Conservation (phyloP, 306 rosid genomes). For the Glycine tomentella region DNA sequence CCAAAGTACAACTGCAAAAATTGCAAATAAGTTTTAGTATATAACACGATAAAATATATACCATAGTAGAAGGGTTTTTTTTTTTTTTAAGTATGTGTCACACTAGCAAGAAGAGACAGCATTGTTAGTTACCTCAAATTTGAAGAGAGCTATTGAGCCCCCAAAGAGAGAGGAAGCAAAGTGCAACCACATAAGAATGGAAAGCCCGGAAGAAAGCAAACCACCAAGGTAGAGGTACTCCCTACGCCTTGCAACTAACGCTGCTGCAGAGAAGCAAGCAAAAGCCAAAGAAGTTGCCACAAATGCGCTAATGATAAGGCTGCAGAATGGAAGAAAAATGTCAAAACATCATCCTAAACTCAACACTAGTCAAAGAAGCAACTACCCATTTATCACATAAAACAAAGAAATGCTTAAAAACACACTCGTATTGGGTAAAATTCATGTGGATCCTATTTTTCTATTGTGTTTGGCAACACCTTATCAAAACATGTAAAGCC, state of each 20-base stretch:
- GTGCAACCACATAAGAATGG: conserved; percentile 83
- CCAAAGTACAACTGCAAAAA: conserved; percentile 83
- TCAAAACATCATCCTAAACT: conserved; percentile 13
- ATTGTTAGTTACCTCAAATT: conserved; percentile 72
- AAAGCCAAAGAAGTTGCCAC: conserved; percentile 89
- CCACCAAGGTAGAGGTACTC: conserved; percentile 96
- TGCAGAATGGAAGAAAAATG: conserved; percentile 39
- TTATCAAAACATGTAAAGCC: neutral
- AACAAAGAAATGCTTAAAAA: neutral
- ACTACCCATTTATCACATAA: neutral
- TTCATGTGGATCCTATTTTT: neutral
- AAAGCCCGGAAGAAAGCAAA: conserved; percentile 84
- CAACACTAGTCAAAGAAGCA: neutral
- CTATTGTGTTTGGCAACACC: neutral
- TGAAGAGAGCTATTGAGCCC: conserved; percentile 71
- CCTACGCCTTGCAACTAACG: conserved; percentile 90
- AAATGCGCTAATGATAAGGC: conserved; percentile 77
- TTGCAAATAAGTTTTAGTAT: neutral
- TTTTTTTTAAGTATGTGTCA: neutral
- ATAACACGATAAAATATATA: too few relatives aligned
- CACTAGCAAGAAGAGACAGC: neutral
- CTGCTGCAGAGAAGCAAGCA: conserved; percentile 86
- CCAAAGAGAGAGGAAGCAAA: conserved; percentile 83
- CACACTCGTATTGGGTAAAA: neutral
- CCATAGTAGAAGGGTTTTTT: neutral